Evolutionary conservation across 1,284 basidiomycete species (phyloP), one percentile per base, ranked within the genome.

Genomic region (Baeospora myosura): DNA sequence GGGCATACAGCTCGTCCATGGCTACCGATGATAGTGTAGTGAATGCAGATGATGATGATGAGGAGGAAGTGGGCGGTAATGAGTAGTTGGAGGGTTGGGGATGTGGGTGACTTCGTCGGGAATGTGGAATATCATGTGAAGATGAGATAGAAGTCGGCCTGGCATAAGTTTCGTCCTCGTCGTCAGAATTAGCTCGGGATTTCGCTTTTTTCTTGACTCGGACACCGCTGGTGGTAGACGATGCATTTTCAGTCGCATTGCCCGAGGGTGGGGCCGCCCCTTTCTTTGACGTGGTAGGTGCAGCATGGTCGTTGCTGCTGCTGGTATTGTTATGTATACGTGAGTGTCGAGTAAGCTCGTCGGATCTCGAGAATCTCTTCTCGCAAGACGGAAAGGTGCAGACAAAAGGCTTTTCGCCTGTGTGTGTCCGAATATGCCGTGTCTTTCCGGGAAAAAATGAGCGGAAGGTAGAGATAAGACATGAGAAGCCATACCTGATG

Each of bases 371-470:
- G 65, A 98, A 98, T 21, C 93, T 87, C 64, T 98, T 98, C 65
- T 97, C 94, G 74, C 95, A 98, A n/a, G 83, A 81, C 1, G 90
- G 83, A 62, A 88, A 91, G 1, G 81, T 87, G 74, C 95, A 98
- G 24, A 81, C 77, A 59, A 97, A 97, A 1, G 95, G 95, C 58
- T 96, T 97, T 64, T 98, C 95, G 53, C 95, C 95, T 0, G 95
- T 98, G 63, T 98, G 95, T 0, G 94, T 98, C 44, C 95, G 87
- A 43, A 98, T 95, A 61, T 98, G 95, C 44, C 95, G 85, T 16
- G 94, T 98, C 88, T 98, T 63, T 33, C 41, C 38, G 17, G 47
- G 40, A 43, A 43, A 52, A 28, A 44, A 44, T 39, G 43, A 45
- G 40, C 35, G 57, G 37, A 42, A 42, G 45, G 38, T 44, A 41